A percentile compares a stretch with the other conserved stretches of the same genome.
These are phyloP conservation scores for Peniophora sp. DNA, from an alignment of 1,284 basidiomycete species.

Conservation along the genomic window DNA sequence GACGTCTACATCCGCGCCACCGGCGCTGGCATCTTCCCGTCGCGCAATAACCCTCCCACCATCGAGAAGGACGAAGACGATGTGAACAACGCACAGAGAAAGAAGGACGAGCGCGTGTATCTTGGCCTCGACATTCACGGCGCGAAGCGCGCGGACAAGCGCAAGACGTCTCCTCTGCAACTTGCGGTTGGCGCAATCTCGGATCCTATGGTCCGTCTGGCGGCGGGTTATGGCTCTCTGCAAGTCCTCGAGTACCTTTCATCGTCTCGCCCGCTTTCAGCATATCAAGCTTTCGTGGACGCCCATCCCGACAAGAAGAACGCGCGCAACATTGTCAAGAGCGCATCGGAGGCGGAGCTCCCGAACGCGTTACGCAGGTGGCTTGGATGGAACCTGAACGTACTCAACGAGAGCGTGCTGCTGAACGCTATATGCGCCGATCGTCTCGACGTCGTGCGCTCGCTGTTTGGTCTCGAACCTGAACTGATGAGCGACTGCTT, in stretches of 20 bases:
- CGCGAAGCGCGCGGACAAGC: slow-evolving; percentile 42
- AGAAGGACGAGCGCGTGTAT: neutral
- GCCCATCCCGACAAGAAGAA: slow-evolving; percentile 27
- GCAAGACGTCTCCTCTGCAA: slow-evolving; percentile 28
- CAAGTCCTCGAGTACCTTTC: slow-evolving; percentile 39
- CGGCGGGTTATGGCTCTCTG: slow-evolving; percentile 23
- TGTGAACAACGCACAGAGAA: slow-evolving; percentile 3
- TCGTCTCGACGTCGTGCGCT: slow-evolving; percentile 30
- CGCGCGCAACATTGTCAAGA: slow-evolving; percentile 27
- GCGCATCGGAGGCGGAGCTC: slow-evolving; percentile 15
- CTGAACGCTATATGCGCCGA: slow-evolving; percentile 30
- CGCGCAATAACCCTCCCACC: slow-evolving; percentile 14
- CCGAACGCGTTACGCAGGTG: slow-evolving; percentile 34
- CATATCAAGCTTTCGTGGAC: slow-evolving; percentile 17
- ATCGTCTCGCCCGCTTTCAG: slow-evolving; percentile 22
- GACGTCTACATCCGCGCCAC: slow-evolving; percentile 47
- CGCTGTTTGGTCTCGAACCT: slow-evolving; percentile 31
- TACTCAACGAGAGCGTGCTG: slow-evolving; percentile 41
- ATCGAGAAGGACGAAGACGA: slow-evolving; percentile 18
- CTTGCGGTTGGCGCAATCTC: slow-evolving; percentile 12
- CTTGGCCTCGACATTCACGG: slow-evolving; percentile 24
- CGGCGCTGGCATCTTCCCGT: slow-evolving; percentile 24
- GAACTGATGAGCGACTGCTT: slow-evolving; percentile 30
- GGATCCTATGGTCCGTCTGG: slow-evolving; percentile 24
- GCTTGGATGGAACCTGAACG: slow-evolving; percentile 39